Conservation (phyloP, 2,329 filamentous ascomycete species). For the Xylogone sp. region DNA sequence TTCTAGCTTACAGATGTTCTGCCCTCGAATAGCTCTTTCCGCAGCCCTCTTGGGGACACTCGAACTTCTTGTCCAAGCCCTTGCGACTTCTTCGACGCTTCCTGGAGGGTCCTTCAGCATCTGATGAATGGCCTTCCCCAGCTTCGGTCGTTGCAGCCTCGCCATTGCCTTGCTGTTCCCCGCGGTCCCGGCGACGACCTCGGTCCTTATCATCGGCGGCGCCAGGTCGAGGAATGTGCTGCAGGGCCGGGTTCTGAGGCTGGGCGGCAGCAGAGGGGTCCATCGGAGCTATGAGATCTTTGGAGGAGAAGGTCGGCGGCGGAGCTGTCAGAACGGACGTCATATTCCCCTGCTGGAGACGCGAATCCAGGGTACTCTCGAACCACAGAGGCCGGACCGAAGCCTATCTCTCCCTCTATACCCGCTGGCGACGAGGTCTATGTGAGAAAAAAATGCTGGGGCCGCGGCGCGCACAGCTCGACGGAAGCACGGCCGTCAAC, state of each 20-base stretch:
- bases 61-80: constrained; percentile 75
- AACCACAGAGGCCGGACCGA: too few species aligned
- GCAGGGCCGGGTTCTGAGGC: constrained; percentile 17
- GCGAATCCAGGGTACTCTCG: too few species aligned
- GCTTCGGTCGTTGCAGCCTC: constrained; percentile 19
- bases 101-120: constrained; percentile 28
- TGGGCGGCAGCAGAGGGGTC: constrained; percentile 19
- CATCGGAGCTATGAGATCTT: constrained; percentile 22
- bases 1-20: constrained; percentile 74
- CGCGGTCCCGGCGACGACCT: constrained; percentile 21
- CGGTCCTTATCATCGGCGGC: constrained; percentile 22
- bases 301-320: constrained; percentile 18
- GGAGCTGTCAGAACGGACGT: constrained; percentile 27
- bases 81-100: constrained; percentile 71
- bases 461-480: too few species aligned
- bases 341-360: too few species aligned
- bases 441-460: too few species aligned
- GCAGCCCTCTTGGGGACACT: constrained; percentile 81
- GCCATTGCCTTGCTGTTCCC: constrained; percentile 15
- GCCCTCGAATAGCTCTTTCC: constrained; percentile 96
- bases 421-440: too few species aligned
- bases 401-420: too few species aligned
- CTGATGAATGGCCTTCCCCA: constrained; percentile 25
- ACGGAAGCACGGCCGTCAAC: too few species aligned
- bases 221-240: constrained; percentile 18